Evolutionary conservation across 345 rosid species (phyloP).

Genomic region (Pugionium dolabratum): DNA sequence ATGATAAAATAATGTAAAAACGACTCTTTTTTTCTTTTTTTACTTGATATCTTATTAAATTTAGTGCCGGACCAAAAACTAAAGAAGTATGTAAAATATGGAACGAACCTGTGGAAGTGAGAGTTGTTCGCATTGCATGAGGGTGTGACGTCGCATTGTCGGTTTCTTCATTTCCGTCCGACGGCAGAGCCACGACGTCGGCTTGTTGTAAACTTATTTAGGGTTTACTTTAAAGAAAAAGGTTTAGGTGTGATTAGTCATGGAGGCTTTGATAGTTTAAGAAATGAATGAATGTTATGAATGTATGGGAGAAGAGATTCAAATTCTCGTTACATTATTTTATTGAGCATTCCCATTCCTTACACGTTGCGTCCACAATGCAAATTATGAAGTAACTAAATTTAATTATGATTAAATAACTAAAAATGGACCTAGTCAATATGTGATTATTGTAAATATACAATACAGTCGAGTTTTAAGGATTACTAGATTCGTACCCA

Average conservation of each 20-base stretch:
- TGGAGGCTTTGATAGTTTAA: conserved; percentile 20
- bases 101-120: conserved; percentile 38
- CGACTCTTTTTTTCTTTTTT: too few species aligned
- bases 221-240: too few species aligned
- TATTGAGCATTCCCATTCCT: conserved; percentile 26
- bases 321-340: conserved; percentile 8
- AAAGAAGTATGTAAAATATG: not conserved
- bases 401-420: too few species aligned
- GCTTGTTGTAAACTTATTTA: not conserved
- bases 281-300: conserved; percentile 30
- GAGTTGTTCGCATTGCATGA: conserved; percentile 39
- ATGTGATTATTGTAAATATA: too few species aligned
- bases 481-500: too few species aligned
- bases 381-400: too few species aligned
- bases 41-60: too few species aligned
- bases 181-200: conserved; percentile 8
- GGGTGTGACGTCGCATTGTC: conserved; percentile 23
- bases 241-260: not conserved
- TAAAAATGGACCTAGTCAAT: too few species aligned
- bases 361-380: conserved; percentile 29
- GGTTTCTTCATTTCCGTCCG: conserved; percentile 1
- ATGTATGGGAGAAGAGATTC: conserved; percentile 14
- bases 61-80: not conserved
- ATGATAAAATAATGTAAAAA: too few species aligned
- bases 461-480: too few species aligned